Percentiles rank a stretch among this genome's conserved stretches.
These are phyloP conservation scores for Elsinoe fawcettii DNA, from an alignment of 2,329 filamentous ascomycete genomes.

Conservation along the genomic window DNA sequence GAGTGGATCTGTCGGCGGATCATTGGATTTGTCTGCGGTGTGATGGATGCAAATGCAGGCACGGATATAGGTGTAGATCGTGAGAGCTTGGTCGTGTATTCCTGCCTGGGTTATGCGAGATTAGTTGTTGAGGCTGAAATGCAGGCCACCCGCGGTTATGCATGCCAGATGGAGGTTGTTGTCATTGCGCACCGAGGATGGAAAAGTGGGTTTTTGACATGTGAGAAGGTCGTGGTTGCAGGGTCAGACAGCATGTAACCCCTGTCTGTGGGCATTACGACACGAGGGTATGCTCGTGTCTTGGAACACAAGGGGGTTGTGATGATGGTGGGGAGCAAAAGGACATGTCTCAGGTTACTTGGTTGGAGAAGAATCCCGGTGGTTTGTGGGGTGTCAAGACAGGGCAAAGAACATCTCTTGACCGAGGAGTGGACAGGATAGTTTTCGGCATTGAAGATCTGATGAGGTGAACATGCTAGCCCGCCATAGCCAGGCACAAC, in stretches of 20 bases:
- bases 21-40: neutral
- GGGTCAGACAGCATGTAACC: constrained; percentile 8
- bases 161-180: neutral
- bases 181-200: neutral
- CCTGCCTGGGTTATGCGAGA: neutral
- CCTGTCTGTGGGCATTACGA: constrained; percentile 9
- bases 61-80: neutral
- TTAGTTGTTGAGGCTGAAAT: constrained; percentile 1
- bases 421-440: neutral
- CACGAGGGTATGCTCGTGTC: constrained; percentile 3
- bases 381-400: neutral
- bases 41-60: neutral
- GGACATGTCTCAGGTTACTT: neutral
- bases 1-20: neutral
- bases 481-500: neutral
- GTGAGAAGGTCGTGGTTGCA: constrained; percentile 5
- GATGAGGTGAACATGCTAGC: constrained; percentile 1
- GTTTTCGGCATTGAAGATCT: neutral
- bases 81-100: neutral
- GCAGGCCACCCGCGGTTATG: neutral
- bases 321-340: neutral
- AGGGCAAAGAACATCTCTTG: neutral
- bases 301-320: neutral
- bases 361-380: neutral
- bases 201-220: constrained; percentile 8